phyloP scores from a whole-genome alignment of 1,284 basidiomycete genomes.

The Wolfiporia cocos region DNA sequence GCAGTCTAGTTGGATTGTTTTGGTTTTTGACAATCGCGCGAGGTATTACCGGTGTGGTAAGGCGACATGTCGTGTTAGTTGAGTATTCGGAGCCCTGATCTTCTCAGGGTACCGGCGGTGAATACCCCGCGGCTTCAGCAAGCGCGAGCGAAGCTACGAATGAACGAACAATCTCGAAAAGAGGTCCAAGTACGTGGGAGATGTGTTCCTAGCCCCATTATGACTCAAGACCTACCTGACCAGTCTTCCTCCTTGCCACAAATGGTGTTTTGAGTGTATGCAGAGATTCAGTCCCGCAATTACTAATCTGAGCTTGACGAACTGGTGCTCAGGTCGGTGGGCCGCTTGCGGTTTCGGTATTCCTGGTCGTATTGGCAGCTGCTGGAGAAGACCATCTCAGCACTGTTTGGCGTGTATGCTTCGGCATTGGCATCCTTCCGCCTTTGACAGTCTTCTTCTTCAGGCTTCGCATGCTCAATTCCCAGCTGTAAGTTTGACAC shows the following conservation, averaged over 20 bases:
- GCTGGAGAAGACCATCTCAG: conserved; percentile 58
- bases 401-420: conserved; percentile 74
- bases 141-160: conserved; percentile 70
- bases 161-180: conserved; percentile 53
- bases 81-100: too few relatives aligned
- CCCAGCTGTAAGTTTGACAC: conserved; percentile 39
- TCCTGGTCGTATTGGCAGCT: conserved; percentile 66
- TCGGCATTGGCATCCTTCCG: conserved; percentile 65
- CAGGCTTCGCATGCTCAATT: conserved; percentile 67
- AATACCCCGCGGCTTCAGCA: conserved; percentile 71
- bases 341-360: conserved; percentile 65
- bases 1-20: conserved; percentile 56
- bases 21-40: conserved; percentile 76
- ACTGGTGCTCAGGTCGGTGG: conserved; percentile 64
- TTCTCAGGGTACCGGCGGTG: conserved; percentile 66
- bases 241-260: conserved; percentile 73
- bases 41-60: conserved; percentile 66
- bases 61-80: too few relatives aligned
- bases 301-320: too few relatives aligned
- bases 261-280: conserved; percentile 62
- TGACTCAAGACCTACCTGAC: conserved; percentile 9
- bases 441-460: conserved; percentile 70
- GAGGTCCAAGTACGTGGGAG: conserved; percentile 55
- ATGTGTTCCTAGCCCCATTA: too few relatives aligned
- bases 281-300: too few relatives aligned